These are phyloP conservation scores for Myriosclerotinia duriaeana DNA, from an alignment of 2,329 filamentous ascomycete species.

Conservation along the genomic window DNA sequence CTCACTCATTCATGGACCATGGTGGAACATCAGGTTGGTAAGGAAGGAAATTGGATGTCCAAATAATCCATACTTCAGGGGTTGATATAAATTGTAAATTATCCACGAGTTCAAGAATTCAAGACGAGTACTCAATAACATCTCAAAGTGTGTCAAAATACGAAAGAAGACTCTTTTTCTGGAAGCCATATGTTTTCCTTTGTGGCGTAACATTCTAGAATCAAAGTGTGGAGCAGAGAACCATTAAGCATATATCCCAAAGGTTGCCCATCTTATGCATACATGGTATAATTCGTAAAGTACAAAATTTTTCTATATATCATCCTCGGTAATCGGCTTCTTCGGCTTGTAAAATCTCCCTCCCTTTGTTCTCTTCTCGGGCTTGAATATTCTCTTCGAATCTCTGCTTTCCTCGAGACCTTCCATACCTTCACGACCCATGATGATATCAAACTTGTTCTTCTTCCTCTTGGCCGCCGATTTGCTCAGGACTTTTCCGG, in stretches of 20 bases:
- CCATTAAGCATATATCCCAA: not conserved
- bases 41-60: slow-evolving; percentile 8
- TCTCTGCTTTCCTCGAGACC: slow-evolving; percentile 36
- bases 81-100: slow-evolving; percentile 11
- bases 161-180: not conserved
- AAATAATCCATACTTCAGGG: slow-evolving; percentile 14
- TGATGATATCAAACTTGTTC: slow-evolving; percentile 44
- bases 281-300: slow-evolving; percentile 9
- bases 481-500: slow-evolving; percentile 40
- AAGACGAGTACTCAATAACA: not conserved
- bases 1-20: slow-evolving; percentile 1
- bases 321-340: slow-evolving; percentile 39
- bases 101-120: not conserved
- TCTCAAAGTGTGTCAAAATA: not conserved
- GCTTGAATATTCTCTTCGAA: slow-evolving; percentile 30
- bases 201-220: not conserved
- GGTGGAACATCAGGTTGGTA: slow-evolving; percentile 5
- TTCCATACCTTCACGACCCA: slow-evolving; percentile 38
- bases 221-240: slow-evolving; percentile 13
- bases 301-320: slow-evolving; percentile 30
- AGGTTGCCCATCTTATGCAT: slow-evolving; percentile 1
- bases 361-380: slow-evolving; percentile 41
- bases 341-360: slow-evolving; percentile 42
- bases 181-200: not conserved
- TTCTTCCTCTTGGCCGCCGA: slow-evolving; percentile 46